These are phyloP conservation scores for Acacia acuminata DNA, from an alignment of 306 rosid genomes.

Conservation along the genomic window DNA sequence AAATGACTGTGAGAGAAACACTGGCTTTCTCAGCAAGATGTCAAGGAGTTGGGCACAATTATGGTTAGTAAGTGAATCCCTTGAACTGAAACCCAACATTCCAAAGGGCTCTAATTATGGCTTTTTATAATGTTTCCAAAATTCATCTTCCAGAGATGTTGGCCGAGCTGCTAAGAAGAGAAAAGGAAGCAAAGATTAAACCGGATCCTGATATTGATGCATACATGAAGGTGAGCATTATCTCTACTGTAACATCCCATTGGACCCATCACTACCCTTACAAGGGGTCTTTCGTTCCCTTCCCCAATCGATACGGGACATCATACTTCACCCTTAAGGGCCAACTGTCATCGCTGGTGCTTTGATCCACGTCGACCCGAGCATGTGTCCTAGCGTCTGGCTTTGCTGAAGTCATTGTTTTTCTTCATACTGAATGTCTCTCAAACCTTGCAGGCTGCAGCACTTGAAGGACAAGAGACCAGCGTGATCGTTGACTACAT, in stretches of 20 bases:
- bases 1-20: slow-evolving; percentile 88
- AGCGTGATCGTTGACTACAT: slow-evolving; percentile 64
- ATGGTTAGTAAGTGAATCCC: slow-evolving; percentile 46
- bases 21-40: slow-evolving; percentile 86
- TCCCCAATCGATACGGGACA: no score
- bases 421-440: background rate
- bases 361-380: no score
- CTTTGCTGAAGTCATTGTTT: background rate
- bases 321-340: no score
- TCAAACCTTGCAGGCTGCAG: slow-evolving; percentile 59
- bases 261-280: no score
- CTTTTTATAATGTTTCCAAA: slow-evolving; percentile 4
- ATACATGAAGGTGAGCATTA: slow-evolving; percentile 72
- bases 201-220: slow-evolving; percentile 88
- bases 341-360: no score
- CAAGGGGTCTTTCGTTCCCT: no score
- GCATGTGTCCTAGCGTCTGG: no score
- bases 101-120: background rate
- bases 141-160: slow-evolving; percentile 64
- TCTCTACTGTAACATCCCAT: background rate
- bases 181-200: slow-evolving; percentile 68
- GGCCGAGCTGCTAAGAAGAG: slow-evolving; percentile 77
- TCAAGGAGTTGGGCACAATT: slow-evolving; percentile 82
- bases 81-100: background rate
- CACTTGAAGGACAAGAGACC: slow-evolving; percentile 63